Evolutionary conservation across 2,329 filamentous ascomycete genomes (phyloP).

Genomic region (Stagonosporopsis rhizophila): DNA sequence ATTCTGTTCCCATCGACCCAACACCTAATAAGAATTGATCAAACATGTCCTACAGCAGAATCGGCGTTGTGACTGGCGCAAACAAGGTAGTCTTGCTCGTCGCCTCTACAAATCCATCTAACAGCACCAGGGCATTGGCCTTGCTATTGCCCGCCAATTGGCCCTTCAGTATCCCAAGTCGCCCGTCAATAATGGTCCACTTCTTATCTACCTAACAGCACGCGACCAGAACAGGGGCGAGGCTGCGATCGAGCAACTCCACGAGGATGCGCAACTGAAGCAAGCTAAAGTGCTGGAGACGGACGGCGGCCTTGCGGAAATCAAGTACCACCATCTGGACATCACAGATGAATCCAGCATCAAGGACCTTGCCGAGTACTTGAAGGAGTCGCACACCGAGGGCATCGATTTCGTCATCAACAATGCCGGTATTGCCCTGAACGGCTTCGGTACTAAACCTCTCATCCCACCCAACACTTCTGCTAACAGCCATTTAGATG

Average conservation of each 20-base stretch:
- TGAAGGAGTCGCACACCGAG: slow-evolving; percentile 55
- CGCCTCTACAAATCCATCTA: slow-evolving; percentile 11
- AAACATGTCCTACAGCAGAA: slow-evolving; percentile 44
- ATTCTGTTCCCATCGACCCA: not conserved
- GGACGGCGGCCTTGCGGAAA: slow-evolving; percentile 50
- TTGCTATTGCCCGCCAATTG: slow-evolving; percentile 61
- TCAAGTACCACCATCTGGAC: slow-evolving; percentile 58
- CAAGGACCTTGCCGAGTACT: slow-evolving; percentile 49
- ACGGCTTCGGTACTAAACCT: slow-evolving; percentile 51
- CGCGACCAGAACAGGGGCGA: slow-evolving; percentile 58
- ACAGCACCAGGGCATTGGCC: slow-evolving; percentile 50
- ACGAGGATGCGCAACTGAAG: slow-evolving; percentile 55
- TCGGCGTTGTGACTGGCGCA: slow-evolving; percentile 63
- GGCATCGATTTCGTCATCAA: slow-evolving; percentile 63
- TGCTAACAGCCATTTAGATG: slow-evolving; percentile 39
- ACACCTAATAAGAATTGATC: not conserved
- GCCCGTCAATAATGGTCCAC: slow-evolving; percentile 54
- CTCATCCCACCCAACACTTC: not conserved
- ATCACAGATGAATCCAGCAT: slow-evolving; percentile 57
- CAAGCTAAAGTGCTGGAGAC: slow-evolving; percentile 54
- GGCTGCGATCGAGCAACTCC: slow-evolving; percentile 54
- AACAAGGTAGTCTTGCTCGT: slow-evolving; percentile 54
- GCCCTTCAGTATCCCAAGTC: slow-evolving; percentile 62
- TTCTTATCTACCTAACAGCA: slow-evolving; percentile 63
- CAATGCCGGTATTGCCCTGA: slow-evolving; percentile 59